A percentile compares a stretch with the other conserved stretches of the same genome.
Evolutionary conservation across 495 filamentous ascomycete genomes (phyloP).

Genomic region (Symbiotaphrina buchneri): DNA sequence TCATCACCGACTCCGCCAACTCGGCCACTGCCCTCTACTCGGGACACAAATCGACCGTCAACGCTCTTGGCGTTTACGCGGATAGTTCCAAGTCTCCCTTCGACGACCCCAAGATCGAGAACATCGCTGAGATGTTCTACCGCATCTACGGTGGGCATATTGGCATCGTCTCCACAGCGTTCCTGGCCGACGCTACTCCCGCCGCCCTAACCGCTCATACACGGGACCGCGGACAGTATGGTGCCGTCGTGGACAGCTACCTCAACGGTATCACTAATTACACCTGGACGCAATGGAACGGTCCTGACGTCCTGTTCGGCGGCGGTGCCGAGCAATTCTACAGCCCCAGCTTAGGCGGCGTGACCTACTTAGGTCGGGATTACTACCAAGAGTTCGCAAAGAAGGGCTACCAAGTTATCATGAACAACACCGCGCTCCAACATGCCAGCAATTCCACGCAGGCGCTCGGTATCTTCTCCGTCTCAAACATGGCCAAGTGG

Average conservation of each 20-base stretch:
- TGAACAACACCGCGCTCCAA: slow-evolving; percentile 41
- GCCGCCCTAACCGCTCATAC: slow-evolving; percentile 45
- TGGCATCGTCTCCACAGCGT: slow-evolving; percentile 41
- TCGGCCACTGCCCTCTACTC: slow-evolving; percentile 50
- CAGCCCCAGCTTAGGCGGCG: slow-evolving; percentile 23
- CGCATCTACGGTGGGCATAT: slow-evolving; percentile 31
- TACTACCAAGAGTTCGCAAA: slow-evolving; percentile 44
- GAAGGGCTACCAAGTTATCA: slow-evolving; percentile 37
- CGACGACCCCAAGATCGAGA: slow-evolving; percentile 61
- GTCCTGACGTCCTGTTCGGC: slow-evolving; percentile 51
- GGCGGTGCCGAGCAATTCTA: slow-evolving; percentile 54
- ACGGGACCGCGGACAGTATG: slow-evolving; percentile 34
- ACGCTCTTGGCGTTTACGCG: slow-evolving; percentile 49
- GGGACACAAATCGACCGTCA: slow-evolving; percentile 53
- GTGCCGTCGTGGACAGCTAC: slow-evolving; percentile 30
- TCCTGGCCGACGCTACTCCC: slow-evolving; percentile 52
- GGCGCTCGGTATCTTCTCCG: slow-evolving; percentile 47
- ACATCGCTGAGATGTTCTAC: slow-evolving; percentile 47
- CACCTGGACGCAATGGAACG: slow-evolving; percentile 41
- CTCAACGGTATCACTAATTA: slow-evolving; percentile 23
- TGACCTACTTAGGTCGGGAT: slow-evolving; percentile 30
- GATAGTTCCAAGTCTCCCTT: slow-evolving; percentile 40
- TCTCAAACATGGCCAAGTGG: slow-evolving; percentile 44
- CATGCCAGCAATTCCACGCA: slow-evolving; percentile 24
- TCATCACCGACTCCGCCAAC: slow-evolving; percentile 61